These are phyloP conservation scores for Wickerhamiella pararugosa DNA, from an alignment of 1,139 yeast species.

Conservation along the genomic window DNA sequence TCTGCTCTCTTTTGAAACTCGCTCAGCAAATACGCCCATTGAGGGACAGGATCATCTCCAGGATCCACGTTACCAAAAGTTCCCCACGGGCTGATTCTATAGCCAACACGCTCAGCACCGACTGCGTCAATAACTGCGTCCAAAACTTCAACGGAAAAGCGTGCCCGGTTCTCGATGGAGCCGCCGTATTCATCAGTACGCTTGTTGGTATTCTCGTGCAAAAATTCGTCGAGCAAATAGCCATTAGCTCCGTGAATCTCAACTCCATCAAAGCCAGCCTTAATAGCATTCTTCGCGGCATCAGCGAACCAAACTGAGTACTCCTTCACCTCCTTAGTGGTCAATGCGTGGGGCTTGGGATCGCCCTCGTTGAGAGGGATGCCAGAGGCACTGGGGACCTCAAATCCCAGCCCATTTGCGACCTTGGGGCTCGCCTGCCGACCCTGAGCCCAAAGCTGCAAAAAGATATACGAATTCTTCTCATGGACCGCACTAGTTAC, in stretches of 20 bases:
- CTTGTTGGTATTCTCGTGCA: constrained; percentile 35
- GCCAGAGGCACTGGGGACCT: constrained; percentile 19
- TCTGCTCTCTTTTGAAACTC: constrained; percentile 21
- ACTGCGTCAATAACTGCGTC: constrained; percentile 35
- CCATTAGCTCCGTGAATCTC: constrained; percentile 62
- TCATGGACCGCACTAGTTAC: constrained; percentile 27
- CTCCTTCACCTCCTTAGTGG: not conserved
- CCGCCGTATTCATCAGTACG: constrained; percentile 65
- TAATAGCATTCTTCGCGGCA: constrained; percentile 36
- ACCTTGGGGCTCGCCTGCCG: constrained; percentile 23
- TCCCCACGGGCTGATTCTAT: constrained; percentile 46
- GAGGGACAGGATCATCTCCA: constrained; percentile 18
- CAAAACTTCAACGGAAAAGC: constrained; percentile 37
- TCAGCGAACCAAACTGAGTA: not conserved
- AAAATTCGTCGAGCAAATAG: constrained; percentile 37
- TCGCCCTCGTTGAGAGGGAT: constrained; percentile 28
- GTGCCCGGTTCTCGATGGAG: constrained; percentile 45
- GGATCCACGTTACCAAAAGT: constrained; percentile 15
- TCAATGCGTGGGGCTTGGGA: not conserved
- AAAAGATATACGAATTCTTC: constrained; percentile 24
- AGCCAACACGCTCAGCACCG: constrained; percentile 38
- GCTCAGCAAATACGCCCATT: constrained; percentile 18
- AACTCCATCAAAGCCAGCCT: constrained; percentile 54
- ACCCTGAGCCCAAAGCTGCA: constrained; percentile 33
- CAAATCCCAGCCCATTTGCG: constrained; percentile 23